These are phyloP conservation scores for Seiridium cupressi DNA, from an alignment of 2,329 filamentous ascomycete genomes.

Conservation along the genomic window DNA sequence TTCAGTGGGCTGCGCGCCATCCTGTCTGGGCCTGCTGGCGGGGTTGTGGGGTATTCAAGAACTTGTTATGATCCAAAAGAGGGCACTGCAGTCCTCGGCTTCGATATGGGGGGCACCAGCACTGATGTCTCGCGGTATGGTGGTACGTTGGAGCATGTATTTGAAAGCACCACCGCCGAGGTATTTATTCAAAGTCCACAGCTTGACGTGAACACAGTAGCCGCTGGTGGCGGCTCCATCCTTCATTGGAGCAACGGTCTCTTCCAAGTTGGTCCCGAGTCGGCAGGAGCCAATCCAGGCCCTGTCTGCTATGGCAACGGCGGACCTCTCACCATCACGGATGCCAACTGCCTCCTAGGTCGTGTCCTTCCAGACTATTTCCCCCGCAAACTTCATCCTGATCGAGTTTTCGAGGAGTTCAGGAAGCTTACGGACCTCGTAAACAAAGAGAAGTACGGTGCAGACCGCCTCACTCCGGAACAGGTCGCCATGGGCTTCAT, in stretches of 20 bases:
- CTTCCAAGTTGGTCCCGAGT: constrained; percentile 58
- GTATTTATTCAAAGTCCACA: constrained; percentile 65
- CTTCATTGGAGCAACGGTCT: constrained; percentile 69
- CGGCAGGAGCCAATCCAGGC: constrained; percentile 64
- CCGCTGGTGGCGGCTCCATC: constrained; percentile 46
- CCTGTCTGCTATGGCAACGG: constrained; percentile 75
- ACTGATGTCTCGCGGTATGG: constrained; percentile 72
- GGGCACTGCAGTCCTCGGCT: constrained; percentile 48
- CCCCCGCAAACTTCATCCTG: constrained; percentile 48
- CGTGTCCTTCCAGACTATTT: constrained; percentile 62
- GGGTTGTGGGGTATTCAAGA: constrained; percentile 7
- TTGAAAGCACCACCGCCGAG: constrained; percentile 76
- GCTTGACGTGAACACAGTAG: constrained; percentile 71
- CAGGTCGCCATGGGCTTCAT: constrained; percentile 66
- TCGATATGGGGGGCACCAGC: constrained; percentile 72
- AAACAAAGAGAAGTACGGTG: constrained; percentile 25
- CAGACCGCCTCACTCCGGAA: constrained; percentile 24
- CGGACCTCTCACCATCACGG: constrained; percentile 69
- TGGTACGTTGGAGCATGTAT: constrained; percentile 43
- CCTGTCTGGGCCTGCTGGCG: constrained; percentile 10
- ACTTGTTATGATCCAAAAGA: constrained; percentile 8
- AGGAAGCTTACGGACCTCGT: constrained; percentile 37
- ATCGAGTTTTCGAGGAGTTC: constrained; percentile 36
- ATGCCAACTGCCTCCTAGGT: constrained; percentile 68
- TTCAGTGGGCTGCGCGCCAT: constrained; percentile 80